phyloP scores from a whole-genome alignment of 768 basidiomycete genomes.

The Pulveroboletus ravenelii region DNA sequence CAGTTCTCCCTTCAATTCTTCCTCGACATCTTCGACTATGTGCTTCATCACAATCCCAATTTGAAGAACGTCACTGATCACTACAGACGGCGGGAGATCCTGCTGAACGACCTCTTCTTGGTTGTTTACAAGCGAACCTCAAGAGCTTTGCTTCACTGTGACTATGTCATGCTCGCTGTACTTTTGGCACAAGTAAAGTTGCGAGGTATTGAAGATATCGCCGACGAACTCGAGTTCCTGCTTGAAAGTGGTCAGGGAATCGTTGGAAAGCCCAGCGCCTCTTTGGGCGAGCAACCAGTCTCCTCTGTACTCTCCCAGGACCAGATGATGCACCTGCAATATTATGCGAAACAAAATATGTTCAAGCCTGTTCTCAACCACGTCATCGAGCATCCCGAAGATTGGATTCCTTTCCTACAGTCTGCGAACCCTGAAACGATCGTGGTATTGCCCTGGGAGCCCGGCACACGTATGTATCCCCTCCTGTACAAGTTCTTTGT shows the following conservation, averaged over 20 bases:
- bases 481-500: background rate
- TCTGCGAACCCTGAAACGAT: constrained; percentile 59
- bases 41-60: constrained; percentile 89
- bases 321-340: constrained; percentile 63
- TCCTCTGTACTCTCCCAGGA: constrained; percentile 56
- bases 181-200: constrained; percentile 87
- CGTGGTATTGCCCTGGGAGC: constrained; percentile 78
- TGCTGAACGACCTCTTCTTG: constrained; percentile 86
- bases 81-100: constrained; percentile 64
- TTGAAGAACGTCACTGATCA: constrained; percentile 76
- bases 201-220: constrained; percentile 71
- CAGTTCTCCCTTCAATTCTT: constrained; percentile 98
- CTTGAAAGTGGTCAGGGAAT: constrained; percentile 79
- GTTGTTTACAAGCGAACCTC: constrained; percentile 86
- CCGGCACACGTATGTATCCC: constrained; percentile 61
- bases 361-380: constrained; percentile 75
- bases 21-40: constrained; percentile 96
- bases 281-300: constrained; percentile 35
- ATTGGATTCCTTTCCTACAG: constrained; percentile 71
- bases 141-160: constrained; percentile 82
- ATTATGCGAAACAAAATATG: constrained; percentile 63
- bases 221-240: constrained; percentile 87
- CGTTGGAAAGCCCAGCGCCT: constrained; percentile 32
- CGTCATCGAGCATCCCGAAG: constrained; percentile 53
- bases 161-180: constrained; percentile 87